Percentiles rank a stretch among this genome's conserved stretches.
Conservation (phyloP, 2,329 filamentous ascomycete species). For the Lasiodiplodia citricola region DNA sequence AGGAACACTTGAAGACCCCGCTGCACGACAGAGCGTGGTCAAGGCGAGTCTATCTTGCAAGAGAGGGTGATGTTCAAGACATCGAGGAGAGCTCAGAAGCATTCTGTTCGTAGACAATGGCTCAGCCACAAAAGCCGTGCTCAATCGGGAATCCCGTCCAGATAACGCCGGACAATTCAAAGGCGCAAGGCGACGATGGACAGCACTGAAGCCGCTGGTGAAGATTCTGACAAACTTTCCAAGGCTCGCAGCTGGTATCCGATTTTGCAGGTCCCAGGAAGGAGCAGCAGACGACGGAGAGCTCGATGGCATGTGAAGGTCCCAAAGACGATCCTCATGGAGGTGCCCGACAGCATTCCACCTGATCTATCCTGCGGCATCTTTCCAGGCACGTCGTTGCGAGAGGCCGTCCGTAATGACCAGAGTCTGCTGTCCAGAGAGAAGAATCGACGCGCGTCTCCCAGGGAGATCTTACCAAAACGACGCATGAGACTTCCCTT, state of each 20-base stretch:
- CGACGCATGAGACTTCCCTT: constrained; percentile 74
- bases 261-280: constrained; percentile 39
- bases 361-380: constrained; percentile 54
- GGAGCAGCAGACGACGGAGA: constrained; percentile 4
- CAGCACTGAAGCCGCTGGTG: constrained; percentile 41
- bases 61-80: constrained; percentile 37
- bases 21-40: constrained; percentile 57
- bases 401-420: constrained; percentile 64
- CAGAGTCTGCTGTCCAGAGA: constrained; percentile 75
- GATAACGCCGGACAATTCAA: not conserved
- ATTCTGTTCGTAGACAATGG: constrained; percentile 53
- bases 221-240: constrained; percentile 31
- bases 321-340: constrained; percentile 58
- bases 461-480: constrained; percentile 75
- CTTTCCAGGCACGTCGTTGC: constrained; percentile 46
- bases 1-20: constrained; percentile 57
- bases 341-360: constrained; percentile 58
- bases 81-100: constrained; percentile 36
- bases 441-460: constrained; percentile 76
- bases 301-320: constrained; percentile 44
- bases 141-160: constrained; percentile 37
- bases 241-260: constrained; percentile 38
- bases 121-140: constrained; percentile 39
- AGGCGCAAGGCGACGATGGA: constrained; percentile 29
- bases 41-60: constrained; percentile 61